Conservation (phyloP, 2,329 filamentous ascomycete species). For the Diaporthe destruens region DNA sequence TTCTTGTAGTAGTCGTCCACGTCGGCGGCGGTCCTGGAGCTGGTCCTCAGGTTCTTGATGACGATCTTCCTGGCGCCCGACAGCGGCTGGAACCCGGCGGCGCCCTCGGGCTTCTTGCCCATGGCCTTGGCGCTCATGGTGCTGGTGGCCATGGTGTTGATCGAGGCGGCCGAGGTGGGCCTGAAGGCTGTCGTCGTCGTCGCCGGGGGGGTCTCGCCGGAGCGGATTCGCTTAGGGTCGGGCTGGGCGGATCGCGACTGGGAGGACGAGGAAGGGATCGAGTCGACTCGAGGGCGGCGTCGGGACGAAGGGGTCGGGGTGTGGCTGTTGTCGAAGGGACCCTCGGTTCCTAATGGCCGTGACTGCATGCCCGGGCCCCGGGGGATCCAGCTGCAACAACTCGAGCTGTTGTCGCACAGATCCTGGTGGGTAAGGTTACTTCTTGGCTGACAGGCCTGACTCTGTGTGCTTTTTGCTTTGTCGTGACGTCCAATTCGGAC, state of each 20-base stretch:
- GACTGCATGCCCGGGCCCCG: slow-evolving; percentile 42
- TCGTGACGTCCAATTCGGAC: not conserved
- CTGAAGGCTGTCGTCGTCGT: slow-evolving; percentile 7
- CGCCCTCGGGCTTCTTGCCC: slow-evolving; percentile 55
- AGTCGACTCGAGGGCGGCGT: slow-evolving; percentile 49
- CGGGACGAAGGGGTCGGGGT: slow-evolving; percentile 41
- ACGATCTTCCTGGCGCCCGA: slow-evolving; percentile 85
- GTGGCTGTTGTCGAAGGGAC: slow-evolving; percentile 33
- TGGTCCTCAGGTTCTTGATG: slow-evolving; percentile 89
- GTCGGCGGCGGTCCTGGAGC: slow-evolving; percentile 67
- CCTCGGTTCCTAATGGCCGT: slow-evolving; percentile 32
- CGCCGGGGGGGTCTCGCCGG: slow-evolving; percentile 31
- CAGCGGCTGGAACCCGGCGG: slow-evolving; percentile 75
- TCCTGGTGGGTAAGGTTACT: slow-evolving; percentile 17
- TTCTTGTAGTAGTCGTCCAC: slow-evolving; percentile 83
- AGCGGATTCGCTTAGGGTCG: slow-evolving; percentile 49
- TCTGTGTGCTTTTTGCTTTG: not conserved
- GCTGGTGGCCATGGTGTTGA: slow-evolving; percentile 39
- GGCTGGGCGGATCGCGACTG: slow-evolving; percentile 40
- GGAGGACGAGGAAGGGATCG: slow-evolving; percentile 43
- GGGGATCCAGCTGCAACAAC: slow-evolving; percentile 39
- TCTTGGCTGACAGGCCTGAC: slow-evolving; percentile 18
- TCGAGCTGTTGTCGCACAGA: slow-evolving; percentile 33
- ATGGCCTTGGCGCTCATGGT: slow-evolving; percentile 49
- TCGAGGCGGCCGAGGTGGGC: slow-evolving; percentile 25